phyloP scores from a whole-genome alignment of 1,139 yeast species.

The Debaryomyces sp. region DNA sequence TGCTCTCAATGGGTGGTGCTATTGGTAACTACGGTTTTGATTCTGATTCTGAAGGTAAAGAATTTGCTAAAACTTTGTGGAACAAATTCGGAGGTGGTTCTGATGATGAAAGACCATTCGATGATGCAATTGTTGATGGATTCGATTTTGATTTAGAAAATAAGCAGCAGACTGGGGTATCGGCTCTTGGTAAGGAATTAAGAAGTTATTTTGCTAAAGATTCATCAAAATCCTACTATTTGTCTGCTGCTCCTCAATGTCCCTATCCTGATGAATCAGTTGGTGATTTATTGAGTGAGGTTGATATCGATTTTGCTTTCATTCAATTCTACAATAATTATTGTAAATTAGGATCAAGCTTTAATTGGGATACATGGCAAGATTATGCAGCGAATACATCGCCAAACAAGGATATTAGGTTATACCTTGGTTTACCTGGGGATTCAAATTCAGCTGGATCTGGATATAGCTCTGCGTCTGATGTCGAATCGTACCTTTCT shows the following conservation, averaged over 20 bases:
- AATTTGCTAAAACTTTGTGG: constrained; percentile 81
- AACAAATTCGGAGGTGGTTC: constrained; percentile 81
- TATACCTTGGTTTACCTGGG: constrained; percentile 78
- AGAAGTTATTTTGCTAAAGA: constrained; percentile 59
- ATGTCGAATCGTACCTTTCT: constrained; percentile 20
- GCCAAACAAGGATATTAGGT: constrained; percentile 68
- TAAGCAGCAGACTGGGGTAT: constrained; percentile 54
- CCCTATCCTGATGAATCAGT: constrained; percentile 87
- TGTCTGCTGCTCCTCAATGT: constrained; percentile 97
- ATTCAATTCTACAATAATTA: constrained; percentile 93
- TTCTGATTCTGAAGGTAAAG: constrained; percentile 60
- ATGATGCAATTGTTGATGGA: constrained; percentile 48
- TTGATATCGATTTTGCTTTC: constrained; percentile 80
- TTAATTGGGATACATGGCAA: constrained; percentile 89
- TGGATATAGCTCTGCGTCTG: constrained; percentile 27
- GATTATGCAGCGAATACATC: constrained; percentile 61
- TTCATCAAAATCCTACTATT: constrained; percentile 63
- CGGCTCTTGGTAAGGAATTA: constrained; percentile 62
- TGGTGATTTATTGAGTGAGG: constrained; percentile 63
- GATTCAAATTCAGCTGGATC: constrained; percentile 64
- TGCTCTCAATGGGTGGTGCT: constrained; percentile 89
- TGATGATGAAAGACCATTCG: constrained; percentile 72
- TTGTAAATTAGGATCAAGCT: constrained; percentile 60
- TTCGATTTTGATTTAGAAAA: constrained; percentile 51
- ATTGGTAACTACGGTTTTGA: constrained; percentile 76